Percentiles rank a stretch among this genome's conserved stretches.
These are phyloP conservation scores for Cyclotella atomus DNA, from an alignment of 108 stramenopile genomes.

Conservation along the genomic window DNA sequence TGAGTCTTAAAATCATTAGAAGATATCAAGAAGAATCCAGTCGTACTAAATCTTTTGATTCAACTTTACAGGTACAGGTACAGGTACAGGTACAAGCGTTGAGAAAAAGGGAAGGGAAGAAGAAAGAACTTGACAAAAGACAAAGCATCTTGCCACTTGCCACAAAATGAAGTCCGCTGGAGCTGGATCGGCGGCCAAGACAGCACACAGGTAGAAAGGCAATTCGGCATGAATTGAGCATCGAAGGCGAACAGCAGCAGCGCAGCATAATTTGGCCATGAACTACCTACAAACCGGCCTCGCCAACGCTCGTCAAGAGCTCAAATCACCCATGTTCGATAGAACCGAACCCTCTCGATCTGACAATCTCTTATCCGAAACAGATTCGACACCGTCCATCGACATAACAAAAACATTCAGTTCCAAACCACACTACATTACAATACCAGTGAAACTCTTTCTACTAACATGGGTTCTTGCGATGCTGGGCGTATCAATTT, in stretches of 20 bases:
- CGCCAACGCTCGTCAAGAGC: background rate
- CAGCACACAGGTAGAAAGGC: background rate
- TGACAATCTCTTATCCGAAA: background rate
- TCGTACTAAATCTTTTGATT: no score
- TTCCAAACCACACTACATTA: background rate
- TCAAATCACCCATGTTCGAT: background rate
- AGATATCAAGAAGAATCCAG: no score
- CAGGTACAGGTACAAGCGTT: no score
- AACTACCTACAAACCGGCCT: background rate
- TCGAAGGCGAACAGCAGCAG: background rate
- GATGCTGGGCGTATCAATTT: slow-evolving; percentile 6
- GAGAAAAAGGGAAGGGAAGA: no score
- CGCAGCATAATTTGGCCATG: background rate
- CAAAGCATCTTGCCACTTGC: no score
- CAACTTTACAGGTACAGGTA: no score
- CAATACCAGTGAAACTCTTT: slow-evolving; percentile 1
- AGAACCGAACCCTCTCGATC: background rate
- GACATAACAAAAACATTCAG: background rate
- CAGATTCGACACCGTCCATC: background rate
- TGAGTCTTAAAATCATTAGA: no score
- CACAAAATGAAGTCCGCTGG: no score
- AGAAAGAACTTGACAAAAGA: no score
- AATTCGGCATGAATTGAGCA: background rate
- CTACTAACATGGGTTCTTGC: slow-evolving; percentile 11
- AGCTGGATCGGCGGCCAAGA: no score